A percentile compares a stretch with the other conserved stretches of the same genome.
Evolutionary conservation across 2,329 filamentous ascomycete genomes (phyloP).

Genomic region (Acrocalymma vagum): DNA sequence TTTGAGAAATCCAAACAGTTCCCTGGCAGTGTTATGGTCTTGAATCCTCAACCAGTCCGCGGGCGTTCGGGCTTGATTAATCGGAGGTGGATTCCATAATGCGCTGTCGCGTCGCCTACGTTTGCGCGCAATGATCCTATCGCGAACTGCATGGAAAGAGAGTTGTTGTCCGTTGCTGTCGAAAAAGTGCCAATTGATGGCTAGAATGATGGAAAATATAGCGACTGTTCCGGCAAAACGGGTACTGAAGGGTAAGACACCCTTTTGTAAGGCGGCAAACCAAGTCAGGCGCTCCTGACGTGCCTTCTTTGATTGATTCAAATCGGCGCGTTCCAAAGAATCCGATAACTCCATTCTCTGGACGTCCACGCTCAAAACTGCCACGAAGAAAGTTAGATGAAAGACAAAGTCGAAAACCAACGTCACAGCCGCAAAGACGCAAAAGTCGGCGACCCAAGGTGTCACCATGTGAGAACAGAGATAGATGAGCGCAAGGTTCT

Average conservation of each 20-base stretch:
- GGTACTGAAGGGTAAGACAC: slow-evolving; percentile 74
- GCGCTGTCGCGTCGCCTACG: slow-evolving; percentile 20
- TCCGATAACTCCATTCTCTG: slow-evolving; percentile 79
- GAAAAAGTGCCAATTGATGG: slow-evolving; percentile 81
- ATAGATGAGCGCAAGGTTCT: slow-evolving; percentile 74
- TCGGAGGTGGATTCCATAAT: slow-evolving; percentile 58
- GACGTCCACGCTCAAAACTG: slow-evolving; percentile 81
- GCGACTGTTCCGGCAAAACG: slow-evolving; percentile 78
- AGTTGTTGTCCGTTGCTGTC: slow-evolving; percentile 60
- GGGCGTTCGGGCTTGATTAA: slow-evolving; percentile 79
- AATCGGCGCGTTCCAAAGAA: slow-evolving; percentile 62
- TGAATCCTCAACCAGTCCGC: slow-evolving; percentile 79
- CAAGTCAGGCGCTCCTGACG: slow-evolving; percentile 61
- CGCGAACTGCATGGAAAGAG: slow-evolving; percentile 31
- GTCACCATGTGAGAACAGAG: slow-evolving; percentile 73
- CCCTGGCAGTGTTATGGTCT: slow-evolving; percentile 79
- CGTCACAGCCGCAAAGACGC: slow-evolving; percentile 77
- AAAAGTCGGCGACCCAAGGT: slow-evolving; percentile 77
- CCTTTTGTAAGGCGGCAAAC: slow-evolving; percentile 68
- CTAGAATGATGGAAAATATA: slow-evolving; percentile 75
- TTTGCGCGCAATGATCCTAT: slow-evolving; percentile 30
- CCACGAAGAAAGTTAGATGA: slow-evolving; percentile 80
- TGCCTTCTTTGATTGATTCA: slow-evolving; percentile 55
- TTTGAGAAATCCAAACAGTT: slow-evolving; percentile 79
- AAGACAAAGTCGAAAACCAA: slow-evolving; percentile 81